Base-by-base conservation (phyloP, 208 protist species). In the Spongospora subterranea region DNA sequence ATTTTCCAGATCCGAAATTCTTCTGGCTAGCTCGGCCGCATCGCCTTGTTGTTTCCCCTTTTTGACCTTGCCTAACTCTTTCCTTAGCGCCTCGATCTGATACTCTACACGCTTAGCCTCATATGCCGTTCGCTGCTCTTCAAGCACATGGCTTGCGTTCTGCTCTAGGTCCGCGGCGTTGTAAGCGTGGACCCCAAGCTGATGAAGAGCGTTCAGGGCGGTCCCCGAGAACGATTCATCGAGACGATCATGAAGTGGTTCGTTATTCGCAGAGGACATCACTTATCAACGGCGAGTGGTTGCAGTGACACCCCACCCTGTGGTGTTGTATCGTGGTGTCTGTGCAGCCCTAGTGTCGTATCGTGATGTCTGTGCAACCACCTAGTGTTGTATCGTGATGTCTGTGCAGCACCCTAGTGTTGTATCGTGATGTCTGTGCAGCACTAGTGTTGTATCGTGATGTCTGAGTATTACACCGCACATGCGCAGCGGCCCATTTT, bases 151-250 rank as follows among this genome's bases (percentile, higher is more conserved):
- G 6, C 35, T 6, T 43, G 71, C 6, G 71, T 43, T 82, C 6
- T 39, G 35, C 71, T 82, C 71, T 40, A 82, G 71, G 17, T 82
- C 71, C 6, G 71, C n/a, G 13, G 71, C 71, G n/a, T 82, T 82
- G 35, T 82, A 82, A 20, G n/a, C 71, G n/a, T 6, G 6, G 35
- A 82, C 71, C 13, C 71, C 71, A 43, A 82, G 71, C 71, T 35
- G 71, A 20, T 82, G 35, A 43, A 82, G 71, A 20, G 71, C 6
- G 24, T 60, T 60, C 24, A 60, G 24, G 13, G 50, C 50, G 6
- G 50, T 6, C 13, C 71, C 71, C 6, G 71, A 82, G 71, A 82
- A 82, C 71, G 71, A 82, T n/a, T 60, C 13, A 60, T 60, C 50
- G 13, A 60, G 50, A 29, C 24, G 50, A 60, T 60, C 50, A 29